A percentile compares a stretch with the other conserved stretches of the same genome.
Evolutionary conservation across 139 green algal species (phyloP).

Genomic region (Chlorella sp.): DNA sequence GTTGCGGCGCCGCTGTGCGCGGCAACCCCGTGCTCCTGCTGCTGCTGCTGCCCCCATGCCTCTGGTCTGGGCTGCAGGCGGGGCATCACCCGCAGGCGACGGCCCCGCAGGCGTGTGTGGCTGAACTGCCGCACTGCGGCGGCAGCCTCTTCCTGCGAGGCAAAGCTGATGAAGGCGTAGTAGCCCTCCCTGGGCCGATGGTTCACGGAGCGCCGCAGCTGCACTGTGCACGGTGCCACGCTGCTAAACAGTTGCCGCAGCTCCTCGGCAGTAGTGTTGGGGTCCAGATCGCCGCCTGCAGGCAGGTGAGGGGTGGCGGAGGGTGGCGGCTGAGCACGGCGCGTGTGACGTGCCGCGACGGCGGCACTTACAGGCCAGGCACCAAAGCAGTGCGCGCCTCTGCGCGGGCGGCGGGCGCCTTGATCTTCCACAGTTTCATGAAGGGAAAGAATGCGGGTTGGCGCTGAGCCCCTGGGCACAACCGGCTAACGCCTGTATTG

Average conservation of each 20-base stretch:
- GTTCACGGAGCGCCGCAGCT: not conserved
- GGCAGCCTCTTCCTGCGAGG: not conserved
- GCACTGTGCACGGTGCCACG: not conserved
- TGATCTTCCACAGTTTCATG: no score
- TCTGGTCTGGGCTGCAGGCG: not conserved
- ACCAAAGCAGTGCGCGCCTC: no score
- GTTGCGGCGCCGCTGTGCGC: not conserved
- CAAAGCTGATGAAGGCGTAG: not conserved
- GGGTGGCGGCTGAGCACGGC: no score
- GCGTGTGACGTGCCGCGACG: no score
- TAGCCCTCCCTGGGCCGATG: no score
- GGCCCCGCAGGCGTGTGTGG: not conserved
- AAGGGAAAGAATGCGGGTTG: no score
- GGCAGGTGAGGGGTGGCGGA: no score
- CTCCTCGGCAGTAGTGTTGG: not conserved
- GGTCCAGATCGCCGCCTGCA: not conserved
- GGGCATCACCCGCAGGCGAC: not conserved
- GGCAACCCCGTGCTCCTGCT: not conserved
- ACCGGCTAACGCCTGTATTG: no score
- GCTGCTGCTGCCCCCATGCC: not conserved
- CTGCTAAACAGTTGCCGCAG: not conserved
- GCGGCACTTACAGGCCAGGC: no score
- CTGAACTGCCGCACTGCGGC: not conserved
- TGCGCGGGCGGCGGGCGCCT: no score
- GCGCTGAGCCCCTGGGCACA: no score